A percentile compares a stretch with the other conserved stretches of the same genome.
phyloP scores from a whole-genome alignment of 2,329 filamentous ascomycete species.

The Coniochaeta prunicola region DNA sequence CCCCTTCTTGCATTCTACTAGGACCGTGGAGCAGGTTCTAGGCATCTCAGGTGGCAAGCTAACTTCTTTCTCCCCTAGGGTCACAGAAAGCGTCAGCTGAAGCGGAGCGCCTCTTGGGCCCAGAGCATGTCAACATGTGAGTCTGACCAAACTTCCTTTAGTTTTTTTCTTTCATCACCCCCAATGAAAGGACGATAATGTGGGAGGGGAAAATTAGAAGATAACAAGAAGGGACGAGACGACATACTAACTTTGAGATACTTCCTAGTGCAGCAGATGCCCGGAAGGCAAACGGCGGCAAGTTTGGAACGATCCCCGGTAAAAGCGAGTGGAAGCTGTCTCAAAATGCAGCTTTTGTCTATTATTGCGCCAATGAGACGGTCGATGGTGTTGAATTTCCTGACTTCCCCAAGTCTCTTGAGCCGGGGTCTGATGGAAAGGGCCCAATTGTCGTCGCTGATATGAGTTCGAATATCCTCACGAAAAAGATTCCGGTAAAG shows the following conservation, averaged over 20 bases:
- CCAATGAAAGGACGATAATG: no score
- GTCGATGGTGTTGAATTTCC: slow-evolving; percentile 92
- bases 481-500: slow-evolving; percentile 64
- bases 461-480: slow-evolving; percentile 92
- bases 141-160: no score
- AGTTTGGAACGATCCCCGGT: slow-evolving; percentile 78
- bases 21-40: no score
- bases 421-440: slow-evolving; percentile 17
- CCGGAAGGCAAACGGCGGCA: slow-evolving; percentile 60
- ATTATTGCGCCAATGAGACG: slow-evolving; percentile 92
- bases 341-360: slow-evolving; percentile 64
- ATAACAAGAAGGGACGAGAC: no score
- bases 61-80: slow-evolving; percentile 20
- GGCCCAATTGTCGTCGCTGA: slow-evolving; percentile 70
- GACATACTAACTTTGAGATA: no score
- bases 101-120: slow-evolving; percentile 67
- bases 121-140: slow-evolving; percentile 68
- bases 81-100: slow-evolving; percentile 85
- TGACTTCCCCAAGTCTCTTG: slow-evolving; percentile 47
- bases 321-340: slow-evolving; percentile 72
- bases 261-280: slow-evolving; percentile 50
- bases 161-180: no score
- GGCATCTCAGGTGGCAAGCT: no score
- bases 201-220: no score
- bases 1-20: no score